Percentiles rank a stretch among this genome's conserved stretches.
These are phyloP conservation scores for Tetratostichococcus sp. DNA, from an alignment of 139 green algal species.

Conservation along the genomic window DNA sequence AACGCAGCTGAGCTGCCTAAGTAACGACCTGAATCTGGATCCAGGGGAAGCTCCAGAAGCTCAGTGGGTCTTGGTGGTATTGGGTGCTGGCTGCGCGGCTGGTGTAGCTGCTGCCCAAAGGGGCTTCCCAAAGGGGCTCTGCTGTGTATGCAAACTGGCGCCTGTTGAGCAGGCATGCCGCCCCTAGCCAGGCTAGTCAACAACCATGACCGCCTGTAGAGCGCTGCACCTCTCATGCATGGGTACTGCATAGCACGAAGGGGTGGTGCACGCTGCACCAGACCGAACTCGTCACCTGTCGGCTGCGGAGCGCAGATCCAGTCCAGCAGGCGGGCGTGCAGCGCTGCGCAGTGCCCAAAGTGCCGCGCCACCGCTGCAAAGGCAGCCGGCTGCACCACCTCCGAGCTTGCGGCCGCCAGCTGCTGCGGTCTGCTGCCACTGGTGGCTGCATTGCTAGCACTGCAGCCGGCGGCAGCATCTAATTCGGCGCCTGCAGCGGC, in stretches of 20 bases:
- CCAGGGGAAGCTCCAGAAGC: no score
- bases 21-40: no score
- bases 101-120: no score
- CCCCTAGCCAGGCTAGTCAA: not conserved
- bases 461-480: no score
- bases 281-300: not conserved
- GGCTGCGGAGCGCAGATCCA: not conserved
- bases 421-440: not conserved
- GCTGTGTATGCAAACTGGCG: not conserved
- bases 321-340: constrained; percentile 18
- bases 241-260: no score
- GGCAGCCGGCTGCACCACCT: constrained; percentile 32
- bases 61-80: no score
- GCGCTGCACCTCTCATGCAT: no score
- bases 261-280: no score
- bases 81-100: no score
- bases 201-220: no score
- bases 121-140: no score
- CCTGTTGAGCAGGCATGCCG: not conserved
- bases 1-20: not conserved
- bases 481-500: not conserved
- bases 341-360: constrained; percentile 17
- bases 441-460: no score
- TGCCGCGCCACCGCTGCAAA: constrained; percentile 25
- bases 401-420: constrained; percentile 19